A percentile compares a stretch with the other conserved stretches of the same genome.
These are phyloP conservation scores for Cryphonectria nitschkei DNA, from an alignment of 2,329 filamentous ascomycete genomes.

Conservation along the genomic window DNA sequence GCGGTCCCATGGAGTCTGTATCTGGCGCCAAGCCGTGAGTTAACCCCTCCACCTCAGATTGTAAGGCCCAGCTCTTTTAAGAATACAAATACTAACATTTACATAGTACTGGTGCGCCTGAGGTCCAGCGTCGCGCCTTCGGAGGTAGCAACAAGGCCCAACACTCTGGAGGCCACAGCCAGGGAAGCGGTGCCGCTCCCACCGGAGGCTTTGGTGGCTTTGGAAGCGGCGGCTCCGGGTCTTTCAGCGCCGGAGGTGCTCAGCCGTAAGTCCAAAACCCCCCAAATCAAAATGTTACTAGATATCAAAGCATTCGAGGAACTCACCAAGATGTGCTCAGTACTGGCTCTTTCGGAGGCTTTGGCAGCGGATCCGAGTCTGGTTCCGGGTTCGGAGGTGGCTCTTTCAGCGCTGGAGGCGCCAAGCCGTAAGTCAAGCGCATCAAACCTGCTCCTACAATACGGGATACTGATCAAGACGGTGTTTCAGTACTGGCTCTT, in stretches of 20 bases:
- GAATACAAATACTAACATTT: background rate
- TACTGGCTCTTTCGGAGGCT: slow-evolving; percentile 13
- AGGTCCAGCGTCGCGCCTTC: background rate
- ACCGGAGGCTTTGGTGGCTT: slow-evolving; percentile 20
- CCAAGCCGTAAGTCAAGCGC: background rate
- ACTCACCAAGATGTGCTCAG: background rate
- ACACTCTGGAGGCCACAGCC: background rate
- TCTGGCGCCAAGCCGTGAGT: slow-evolving; percentile 16
- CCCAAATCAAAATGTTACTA: no score
- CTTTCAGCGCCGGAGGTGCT: background rate
- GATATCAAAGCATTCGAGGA: background rate
- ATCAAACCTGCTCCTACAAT: background rate
- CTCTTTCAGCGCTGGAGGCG: background rate
- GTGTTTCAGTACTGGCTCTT: slow-evolving; percentile 3
- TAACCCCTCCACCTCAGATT: background rate
- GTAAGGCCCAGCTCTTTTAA: no score
- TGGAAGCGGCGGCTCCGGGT: background rate
- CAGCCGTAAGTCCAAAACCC: background rate
- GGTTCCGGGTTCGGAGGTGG: background rate
- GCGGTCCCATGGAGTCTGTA: background rate
- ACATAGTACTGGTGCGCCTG: slow-evolving; percentile 1
- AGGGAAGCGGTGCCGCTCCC: slow-evolving; percentile 13
- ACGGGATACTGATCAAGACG: background rate
- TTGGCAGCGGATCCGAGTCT: slow-evolving; percentile 7
- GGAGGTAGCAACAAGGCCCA: background rate